Evolutionary conservation across 345 rosid species (phyloP).

Genomic region (Rhizophora mangle): DNA sequence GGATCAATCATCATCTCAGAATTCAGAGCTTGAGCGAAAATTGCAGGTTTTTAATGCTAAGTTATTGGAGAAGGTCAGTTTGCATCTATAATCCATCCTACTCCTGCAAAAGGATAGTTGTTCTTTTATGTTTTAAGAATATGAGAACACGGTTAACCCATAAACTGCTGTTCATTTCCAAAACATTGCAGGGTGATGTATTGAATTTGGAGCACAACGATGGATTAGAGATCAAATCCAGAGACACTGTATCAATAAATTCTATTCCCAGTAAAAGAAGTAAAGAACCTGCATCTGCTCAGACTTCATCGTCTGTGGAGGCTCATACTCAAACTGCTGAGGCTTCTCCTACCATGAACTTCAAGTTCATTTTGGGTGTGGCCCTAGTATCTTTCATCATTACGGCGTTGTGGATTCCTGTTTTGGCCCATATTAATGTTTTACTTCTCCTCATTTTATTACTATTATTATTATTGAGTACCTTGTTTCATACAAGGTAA

Average conservation of each 20-base stretch:
- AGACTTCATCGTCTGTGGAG: constrained; percentile 35
- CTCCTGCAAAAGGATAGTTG: not conserved
- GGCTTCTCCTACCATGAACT: constrained; percentile 37
- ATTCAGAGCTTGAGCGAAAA: constrained; percentile 64
- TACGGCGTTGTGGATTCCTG: constrained; percentile 9
- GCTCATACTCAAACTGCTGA: constrained; percentile 28
- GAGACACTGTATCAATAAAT: constrained; percentile 53
- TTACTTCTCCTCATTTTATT: not conserved
- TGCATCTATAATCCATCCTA: not conserved
- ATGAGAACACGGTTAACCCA: too few species aligned
- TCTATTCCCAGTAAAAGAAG: constrained; percentile 66
- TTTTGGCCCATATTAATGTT: not conserved
- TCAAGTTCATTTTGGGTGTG: constrained; percentile 57
- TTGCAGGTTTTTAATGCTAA: constrained; percentile 54
- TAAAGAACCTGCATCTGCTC: constrained; percentile 50
- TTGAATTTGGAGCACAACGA: constrained; percentile 27
- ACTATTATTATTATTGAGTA: not conserved
- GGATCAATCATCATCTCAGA: constrained; percentile 37
- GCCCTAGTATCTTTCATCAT: constrained; percentile 71
- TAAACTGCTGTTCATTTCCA: not conserved
- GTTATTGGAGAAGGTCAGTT: constrained; percentile 53
- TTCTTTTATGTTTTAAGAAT: not conserved
- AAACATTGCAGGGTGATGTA: constrained; percentile 34
- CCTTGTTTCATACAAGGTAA: not conserved
- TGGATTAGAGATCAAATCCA: constrained; percentile 55